These are phyloP conservation scores for Yarrowia osloensis DNA, from an alignment of 805 yeast genomes.

Conservation along the genomic window DNA sequence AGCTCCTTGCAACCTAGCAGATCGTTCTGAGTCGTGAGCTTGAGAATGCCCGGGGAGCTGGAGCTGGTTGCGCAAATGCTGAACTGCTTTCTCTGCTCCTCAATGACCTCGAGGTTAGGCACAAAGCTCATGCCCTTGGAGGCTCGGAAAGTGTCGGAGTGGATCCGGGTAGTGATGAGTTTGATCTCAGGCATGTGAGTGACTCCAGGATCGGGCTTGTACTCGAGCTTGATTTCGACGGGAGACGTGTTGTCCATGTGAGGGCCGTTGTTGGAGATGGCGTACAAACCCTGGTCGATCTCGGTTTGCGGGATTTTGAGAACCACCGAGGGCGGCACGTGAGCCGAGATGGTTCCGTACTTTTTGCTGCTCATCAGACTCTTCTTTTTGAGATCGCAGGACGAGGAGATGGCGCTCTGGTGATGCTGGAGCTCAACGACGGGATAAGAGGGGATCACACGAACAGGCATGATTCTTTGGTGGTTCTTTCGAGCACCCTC, in stretches of 20 bases:
- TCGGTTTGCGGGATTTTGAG: slow-evolving; percentile 37
- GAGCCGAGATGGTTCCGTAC: background rate
- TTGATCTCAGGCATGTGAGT: background rate
- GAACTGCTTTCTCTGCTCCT: slow-evolving; percentile 24
- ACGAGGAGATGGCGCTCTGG: slow-evolving; percentile 18
- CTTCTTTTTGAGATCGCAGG: slow-evolving; percentile 14
- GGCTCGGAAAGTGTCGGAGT: slow-evolving; percentile 27
- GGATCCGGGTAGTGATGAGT: slow-evolving; percentile 20
- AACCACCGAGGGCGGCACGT: slow-evolving; percentile 25
- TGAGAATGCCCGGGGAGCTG: slow-evolving; percentile 1
- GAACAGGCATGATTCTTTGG: slow-evolving; percentile 24
- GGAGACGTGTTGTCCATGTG: slow-evolving; percentile 15
- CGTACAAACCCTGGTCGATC: slow-evolving; percentile 92
- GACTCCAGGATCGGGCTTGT: slow-evolving; percentile 11
- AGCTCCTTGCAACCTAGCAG: slow-evolving; percentile 24
- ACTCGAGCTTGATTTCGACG: slow-evolving; percentile 25
- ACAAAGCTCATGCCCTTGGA: slow-evolving; percentile 26
- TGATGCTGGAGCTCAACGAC: slow-evolving; percentile 27
- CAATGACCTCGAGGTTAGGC: slow-evolving; percentile 23
- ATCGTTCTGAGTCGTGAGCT: slow-evolving; percentile 12
- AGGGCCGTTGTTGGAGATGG: slow-evolving; percentile 41
- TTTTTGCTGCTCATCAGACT: slow-evolving; percentile 1
- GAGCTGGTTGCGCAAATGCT: background rate
- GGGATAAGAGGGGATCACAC: slow-evolving; percentile 23
- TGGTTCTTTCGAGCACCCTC: slow-evolving; percentile 7